Base-by-base conservation (phyloP, 2,329 filamentous ascomycete species). In the Sphaerulina musiva region DNA sequence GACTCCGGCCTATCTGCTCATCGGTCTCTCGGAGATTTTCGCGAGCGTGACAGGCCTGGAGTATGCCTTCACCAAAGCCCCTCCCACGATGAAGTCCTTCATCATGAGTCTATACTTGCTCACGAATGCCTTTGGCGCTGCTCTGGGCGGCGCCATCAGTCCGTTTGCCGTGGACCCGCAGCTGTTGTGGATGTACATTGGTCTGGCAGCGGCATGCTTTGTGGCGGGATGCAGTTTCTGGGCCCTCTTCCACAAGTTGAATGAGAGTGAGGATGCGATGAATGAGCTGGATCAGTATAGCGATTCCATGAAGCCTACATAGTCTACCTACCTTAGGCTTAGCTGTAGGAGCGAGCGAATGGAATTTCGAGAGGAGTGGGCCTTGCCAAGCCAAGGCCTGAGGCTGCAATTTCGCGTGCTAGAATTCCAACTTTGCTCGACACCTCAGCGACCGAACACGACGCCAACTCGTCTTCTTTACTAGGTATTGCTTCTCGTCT, bases 151-250 rank as follows among this genome's bases (percentile, higher is more conserved):
- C 58, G 77, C 81, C 2, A 70, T 87, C n/a, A 77, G 80, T 5
- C 80, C 82, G 0, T 68, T 76, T 14, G 78, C 81, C 10, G 76
- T 76, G 55, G 80, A 87, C 66, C 84, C 84, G 20, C 74, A 81
- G 58, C 75, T 85, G 60, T 64, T 83, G 51, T 85, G 82, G 81
- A 78, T 86, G 74, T 64, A 64, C 34, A 31, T 48, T 17, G 57
- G 56, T 6, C 53, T 64, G 12, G 55, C 55, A 2, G 55, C 49
- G 10, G 49, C 54, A 9, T 58, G 55, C 9, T 50, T 59, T n/a
- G 54, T 56, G 38, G 57, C 57, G 1, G 57, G 60, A 1, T 51
- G 44, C 20, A 38, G 59, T 1, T 64, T 64, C 31, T 64, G 59
- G 60, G 10, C 53, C 6, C 40, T 46, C 10, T 63, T 59, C 76